Evolutionary conservation across 495 filamentous ascomycete species (phyloP), one percentile per base, ranked within the genome.

Genomic region (Clohesyomyces aquaticus): DNA sequence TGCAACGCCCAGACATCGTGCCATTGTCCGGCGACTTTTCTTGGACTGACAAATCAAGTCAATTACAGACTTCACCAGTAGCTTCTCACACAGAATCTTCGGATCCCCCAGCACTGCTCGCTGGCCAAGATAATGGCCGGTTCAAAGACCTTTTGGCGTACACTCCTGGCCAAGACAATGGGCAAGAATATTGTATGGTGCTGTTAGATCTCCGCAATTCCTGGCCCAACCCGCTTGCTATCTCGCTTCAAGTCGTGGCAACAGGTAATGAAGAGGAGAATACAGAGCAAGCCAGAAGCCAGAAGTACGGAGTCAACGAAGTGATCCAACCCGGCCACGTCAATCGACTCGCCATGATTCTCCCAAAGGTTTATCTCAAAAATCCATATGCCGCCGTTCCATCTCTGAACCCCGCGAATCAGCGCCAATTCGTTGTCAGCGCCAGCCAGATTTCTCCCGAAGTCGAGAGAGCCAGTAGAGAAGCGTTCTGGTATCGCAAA

Each of bases 401-500:
- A 0, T 85, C 87, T 10, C 79, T 96, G 29, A 91, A 94, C 66
- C 86, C 87, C 0, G 83, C 86, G 1, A 83, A 85, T 4, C 85
- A 89, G 69, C 83, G 91, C 11, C 93, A 97, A 74, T 97, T 94
- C 66, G 90, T 97, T 21, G 90, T 96, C 50, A 92, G 87, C 71
- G 86, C 87, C 43, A 83, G 83, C 62, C 90, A 91, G 65, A 81
- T 90, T 50, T 87, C 88, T 0, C 88, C 90, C 1, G 90, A 94
- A 60, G 84, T 82, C 23, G 92, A 97, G 75, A 83, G 87, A 32
- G 84, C 87, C 6, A 87, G 81, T 43, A 82, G 93, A 41, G 91
- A 96, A 77, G 86, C 87, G 1, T 96, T 96, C 74, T 96, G 93
- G 93, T 96, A 91, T 76, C 83, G 93, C 6, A 89, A 95, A 70